These are phyloP conservation scores for Austroboletus novae-zelandiae DNA, from an alignment of 1,284 basidiomycete species.

Conservation along the genomic window DNA sequence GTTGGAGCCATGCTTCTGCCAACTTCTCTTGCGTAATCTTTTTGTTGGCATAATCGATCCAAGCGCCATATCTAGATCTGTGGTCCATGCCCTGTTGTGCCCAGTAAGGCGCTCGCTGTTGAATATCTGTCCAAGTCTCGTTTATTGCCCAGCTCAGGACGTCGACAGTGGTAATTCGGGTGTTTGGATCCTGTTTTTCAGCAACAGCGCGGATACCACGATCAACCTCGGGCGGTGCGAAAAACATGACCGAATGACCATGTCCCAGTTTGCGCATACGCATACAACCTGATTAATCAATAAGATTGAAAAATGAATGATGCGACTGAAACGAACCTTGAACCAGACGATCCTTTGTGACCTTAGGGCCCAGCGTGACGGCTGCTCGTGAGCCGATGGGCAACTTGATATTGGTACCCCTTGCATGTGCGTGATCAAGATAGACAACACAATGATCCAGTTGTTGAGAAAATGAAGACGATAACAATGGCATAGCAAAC, in stretches of 20 bases:
- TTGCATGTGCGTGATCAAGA: neutral
- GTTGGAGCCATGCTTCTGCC: neutral
- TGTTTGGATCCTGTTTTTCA: neutral
- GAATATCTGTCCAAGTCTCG: too few relatives aligned
- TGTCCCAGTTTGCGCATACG: conserved; percentile 3
- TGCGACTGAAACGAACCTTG: neutral
- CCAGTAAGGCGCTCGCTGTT: conserved; percentile 35
- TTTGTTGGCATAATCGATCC: too few relatives aligned
- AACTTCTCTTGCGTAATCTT: neutral
- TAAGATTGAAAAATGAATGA: neutral
- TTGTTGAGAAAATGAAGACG: neutral
- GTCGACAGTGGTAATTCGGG: neutral
- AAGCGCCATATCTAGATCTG: too few relatives aligned
- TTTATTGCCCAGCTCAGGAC: conserved; percentile 33
- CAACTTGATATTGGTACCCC: neutral
- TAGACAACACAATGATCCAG: neutral
- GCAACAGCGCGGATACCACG: neutral
- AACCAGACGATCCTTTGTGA: neutral
- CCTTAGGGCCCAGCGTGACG: neutral
- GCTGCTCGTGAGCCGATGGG: neutral
- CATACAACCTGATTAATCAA: conserved; percentile 2
- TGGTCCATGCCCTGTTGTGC: too few relatives aligned
- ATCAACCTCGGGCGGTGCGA: neutral
- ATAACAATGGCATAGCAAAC: neutral
- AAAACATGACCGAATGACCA: conserved; percentile 1